A percentile compares a stretch with the other conserved stretches of the same genome.
Evolutionary conservation across 2,329 filamentous ascomycete species (phyloP).

Genomic region (Esteya vermicola): DNA sequence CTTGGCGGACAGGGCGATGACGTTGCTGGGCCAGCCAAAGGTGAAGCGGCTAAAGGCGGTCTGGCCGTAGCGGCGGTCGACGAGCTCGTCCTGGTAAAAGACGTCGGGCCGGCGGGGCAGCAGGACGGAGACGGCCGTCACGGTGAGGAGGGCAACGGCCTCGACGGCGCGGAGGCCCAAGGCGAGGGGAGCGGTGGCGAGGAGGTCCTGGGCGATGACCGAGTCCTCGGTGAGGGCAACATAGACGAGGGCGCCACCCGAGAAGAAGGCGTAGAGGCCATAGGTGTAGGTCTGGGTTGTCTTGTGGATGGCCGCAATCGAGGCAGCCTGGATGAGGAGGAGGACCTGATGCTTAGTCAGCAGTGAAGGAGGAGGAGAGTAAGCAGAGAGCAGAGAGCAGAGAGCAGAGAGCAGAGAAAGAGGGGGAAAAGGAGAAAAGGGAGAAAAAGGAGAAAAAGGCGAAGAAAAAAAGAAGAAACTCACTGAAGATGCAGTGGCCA

Average conservation of each 20-base stretch:
- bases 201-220: conserved; percentile 19
- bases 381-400: conserved; percentile 10
- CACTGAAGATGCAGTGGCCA: conserved; percentile 49
- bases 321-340: conserved; percentile 35
- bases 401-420: too few species aligned
- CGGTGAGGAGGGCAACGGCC: conserved; percentile 26
- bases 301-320: conserved; percentile 31
- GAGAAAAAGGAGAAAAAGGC: background rate
- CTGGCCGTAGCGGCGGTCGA: conserved; percentile 49
- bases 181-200: conserved; percentile 18
- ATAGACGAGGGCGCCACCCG: conserved; percentile 27
- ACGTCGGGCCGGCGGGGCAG: conserved; percentile 57
- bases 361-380: background rate
- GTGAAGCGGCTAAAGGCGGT: conserved; percentile 48
- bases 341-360: conserved; percentile 24
- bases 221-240: conserved; percentile 31
- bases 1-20: conserved; percentile 40
- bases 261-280: conserved; percentile 36
- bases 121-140: conserved; percentile 33
- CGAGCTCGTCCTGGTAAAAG: conserved; percentile 39
- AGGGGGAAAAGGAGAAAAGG: background rate
- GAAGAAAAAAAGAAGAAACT: conserved; percentile 18
- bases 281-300: conserved; percentile 38
- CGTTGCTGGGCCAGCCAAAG: conserved; percentile 46
- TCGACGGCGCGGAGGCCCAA: conserved; percentile 34